Percentiles rank a stretch among this genome's conserved stretches.
Evolutionary conservation across 2,329 filamentous ascomycete genomes (phyloP).

Genomic region (Aspergillus glaucus): DNA sequence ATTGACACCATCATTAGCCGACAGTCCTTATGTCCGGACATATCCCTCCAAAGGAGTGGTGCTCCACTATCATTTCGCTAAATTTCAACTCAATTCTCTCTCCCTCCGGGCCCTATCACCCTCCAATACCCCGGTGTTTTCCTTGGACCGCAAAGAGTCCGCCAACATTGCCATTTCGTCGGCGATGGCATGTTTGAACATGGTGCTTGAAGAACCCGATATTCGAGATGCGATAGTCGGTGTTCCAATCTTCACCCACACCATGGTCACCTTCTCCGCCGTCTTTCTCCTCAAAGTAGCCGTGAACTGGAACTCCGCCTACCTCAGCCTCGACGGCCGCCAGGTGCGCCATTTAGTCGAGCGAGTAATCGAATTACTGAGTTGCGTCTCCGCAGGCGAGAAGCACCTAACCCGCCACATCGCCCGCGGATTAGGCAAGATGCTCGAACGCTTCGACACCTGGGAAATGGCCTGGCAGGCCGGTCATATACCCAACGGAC

Average conservation of each 20-base stretch:
- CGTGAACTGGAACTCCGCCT: constrained; percentile 39
- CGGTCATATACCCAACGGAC: background rate
- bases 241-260: constrained; percentile 42
- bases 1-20: constrained; percentile 16
- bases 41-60: constrained; percentile 48
- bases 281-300: constrained; percentile 42
- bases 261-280: constrained; percentile 42
- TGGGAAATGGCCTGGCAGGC: constrained; percentile 32
- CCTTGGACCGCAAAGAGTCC: constrained; percentile 40
- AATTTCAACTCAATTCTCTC: constrained; percentile 47
- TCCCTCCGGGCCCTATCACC: constrained; percentile 37
- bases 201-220: constrained; percentile 43
- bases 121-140: constrained; percentile 37
- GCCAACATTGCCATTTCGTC: constrained; percentile 44
- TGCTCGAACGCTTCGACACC: constrained; percentile 36
- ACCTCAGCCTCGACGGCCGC: constrained; percentile 34
- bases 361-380: constrained; percentile 35
- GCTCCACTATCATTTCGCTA: constrained; percentile 49
- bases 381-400: constrained; percentile 36
- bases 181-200: constrained; percentile 42
- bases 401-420: constrained; percentile 38
- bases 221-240: constrained; percentile 46
- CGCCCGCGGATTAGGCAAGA: constrained; percentile 36
- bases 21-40: constrained; percentile 43
- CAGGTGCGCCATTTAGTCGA: constrained; percentile 34